Evolutionary conservation across 1,284 basidiomycete genomes (phyloP), one percentile per base, ranked within the genome.

Genomic region (Leccinum solheimii): DNA sequence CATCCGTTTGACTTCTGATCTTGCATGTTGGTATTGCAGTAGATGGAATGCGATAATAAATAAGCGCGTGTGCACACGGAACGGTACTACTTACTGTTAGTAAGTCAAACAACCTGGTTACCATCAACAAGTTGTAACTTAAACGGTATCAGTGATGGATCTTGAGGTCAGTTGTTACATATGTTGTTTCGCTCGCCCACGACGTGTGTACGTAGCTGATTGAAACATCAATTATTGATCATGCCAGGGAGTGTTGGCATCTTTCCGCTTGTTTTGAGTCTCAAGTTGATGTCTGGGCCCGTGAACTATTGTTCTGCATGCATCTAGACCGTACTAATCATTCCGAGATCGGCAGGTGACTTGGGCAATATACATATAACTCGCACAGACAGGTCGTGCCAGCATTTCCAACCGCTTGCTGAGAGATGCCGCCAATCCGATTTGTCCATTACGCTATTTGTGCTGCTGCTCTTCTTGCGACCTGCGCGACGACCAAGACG

Each of bases 1-100:
- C 87, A 84, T 32, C 80, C 81, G 0, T 82, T 76, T 0, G 81
- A 82, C 66, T 95, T 95, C 57, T 84, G 80, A 65, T 95, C 92
- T 57, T 78, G 81, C 79, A 87, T 87, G 58, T 84, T 87, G 3
- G 91, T 89, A 58, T 30, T 10, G 80, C 69, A 0, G 86, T 83
- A 30, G 30, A 10, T 94, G 34, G 34, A 36, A 36, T 14, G 34
- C 34, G 34, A 14, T 14, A 30, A 30, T 14, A 14, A 6, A 36
- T 36, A 36, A 36, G 34, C 34, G 34, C 34, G 13, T 14, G 34
- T 34, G 34, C 13, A 13, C 13, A 13, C 13, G 34, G 34, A 34
- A 34, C 34, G 5, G 30, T 32, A 32, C 30, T 32, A 32, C 30
- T 11, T 34, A 34, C 5, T 34, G 13, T 13, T 0, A 34, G 11